phyloP scores from a whole-genome alignment of 305 asterid species.

The Rubia tinctorum region DNA sequence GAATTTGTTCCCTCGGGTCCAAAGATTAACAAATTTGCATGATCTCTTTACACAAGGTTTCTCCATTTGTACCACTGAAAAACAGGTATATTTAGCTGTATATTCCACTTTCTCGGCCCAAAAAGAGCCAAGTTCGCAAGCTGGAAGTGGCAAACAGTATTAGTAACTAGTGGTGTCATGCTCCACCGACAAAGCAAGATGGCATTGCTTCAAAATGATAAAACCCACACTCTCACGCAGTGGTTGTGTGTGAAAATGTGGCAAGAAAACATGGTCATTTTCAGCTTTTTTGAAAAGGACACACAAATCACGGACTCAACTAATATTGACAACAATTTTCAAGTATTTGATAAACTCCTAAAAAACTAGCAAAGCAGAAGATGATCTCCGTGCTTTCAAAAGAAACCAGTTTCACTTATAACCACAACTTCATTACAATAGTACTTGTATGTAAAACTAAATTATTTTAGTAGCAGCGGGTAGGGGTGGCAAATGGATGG shows the following conservation, averaged over 20 bases:
- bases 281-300: neutral
- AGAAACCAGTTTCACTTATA: no score
- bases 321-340: no score
- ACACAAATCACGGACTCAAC: neutral
- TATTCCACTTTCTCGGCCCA: neutral
- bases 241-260: neutral
- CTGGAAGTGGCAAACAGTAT: neutral
- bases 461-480: no score
- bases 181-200: conserved; percentile 5
- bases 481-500: no score
- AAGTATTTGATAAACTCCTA: no score
- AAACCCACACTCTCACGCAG: neutral
- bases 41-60: no score
- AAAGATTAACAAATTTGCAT: neutral
- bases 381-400: no score
- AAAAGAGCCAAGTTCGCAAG: conserved; percentile 3
- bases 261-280: no score
- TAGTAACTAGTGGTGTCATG: neutral
- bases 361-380: no score
- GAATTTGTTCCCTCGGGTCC: neutral
- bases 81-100: neutral
- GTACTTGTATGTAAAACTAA: no score
- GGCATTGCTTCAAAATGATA: neutral
- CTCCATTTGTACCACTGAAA: neutral
- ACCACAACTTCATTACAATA: no score